phyloP scores from a whole-genome alignment of 805 yeast genomes.

The Kuraishia ogatae region DNA sequence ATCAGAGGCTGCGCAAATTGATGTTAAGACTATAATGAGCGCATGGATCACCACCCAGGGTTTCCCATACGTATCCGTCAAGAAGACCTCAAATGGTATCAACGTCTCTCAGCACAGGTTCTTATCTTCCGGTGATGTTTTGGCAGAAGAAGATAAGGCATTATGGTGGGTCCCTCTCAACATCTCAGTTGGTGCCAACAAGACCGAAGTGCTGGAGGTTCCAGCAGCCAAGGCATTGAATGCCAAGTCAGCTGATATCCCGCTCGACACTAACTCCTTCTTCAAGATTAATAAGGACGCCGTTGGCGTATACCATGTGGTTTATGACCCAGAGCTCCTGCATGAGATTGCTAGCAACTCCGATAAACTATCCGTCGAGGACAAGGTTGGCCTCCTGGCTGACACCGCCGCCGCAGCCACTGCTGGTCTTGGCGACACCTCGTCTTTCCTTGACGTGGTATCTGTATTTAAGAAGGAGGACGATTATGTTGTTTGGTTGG shows the following conservation, averaged over 20 bases:
- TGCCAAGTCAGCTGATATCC: conserved; percentile 11
- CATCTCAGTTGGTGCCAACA: conserved; percentile 14
- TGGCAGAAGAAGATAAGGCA: conserved; percentile 46
- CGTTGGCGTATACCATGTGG: conserved; percentile 45
- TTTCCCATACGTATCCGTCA: conserved; percentile 57
- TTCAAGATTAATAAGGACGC: conserved; percentile 43
- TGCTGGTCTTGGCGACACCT: conserved; percentile 33
- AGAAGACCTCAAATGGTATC: conserved; percentile 23
- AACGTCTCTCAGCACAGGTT: conserved; percentile 50
- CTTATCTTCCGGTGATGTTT: conserved; percentile 53
- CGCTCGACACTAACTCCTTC: conserved; percentile 14
- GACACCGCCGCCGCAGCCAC: conserved; percentile 41
- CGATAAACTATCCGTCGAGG: conserved; percentile 30
- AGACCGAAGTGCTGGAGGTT: neutral
- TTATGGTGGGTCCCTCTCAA: conserved; percentile 54
- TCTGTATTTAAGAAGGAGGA: conserved; percentile 23
- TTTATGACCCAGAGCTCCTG: conserved; percentile 35
- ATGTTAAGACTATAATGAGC: conserved; percentile 51
- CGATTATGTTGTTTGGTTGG: conserved; percentile 46
- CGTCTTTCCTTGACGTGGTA: conserved; percentile 35
- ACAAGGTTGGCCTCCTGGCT: conserved; percentile 46
- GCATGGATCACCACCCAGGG: conserved; percentile 72
- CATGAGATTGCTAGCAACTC: conserved; percentile 30
- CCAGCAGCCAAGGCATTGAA: conserved; percentile 7
- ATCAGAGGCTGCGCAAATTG: conserved; percentile 51